Evolutionary conservation across 192 early-diverging fungal species (phyloP), one percentile per base, ranked within the genome.

Genomic region (Radiomyces spectabilis): DNA sequence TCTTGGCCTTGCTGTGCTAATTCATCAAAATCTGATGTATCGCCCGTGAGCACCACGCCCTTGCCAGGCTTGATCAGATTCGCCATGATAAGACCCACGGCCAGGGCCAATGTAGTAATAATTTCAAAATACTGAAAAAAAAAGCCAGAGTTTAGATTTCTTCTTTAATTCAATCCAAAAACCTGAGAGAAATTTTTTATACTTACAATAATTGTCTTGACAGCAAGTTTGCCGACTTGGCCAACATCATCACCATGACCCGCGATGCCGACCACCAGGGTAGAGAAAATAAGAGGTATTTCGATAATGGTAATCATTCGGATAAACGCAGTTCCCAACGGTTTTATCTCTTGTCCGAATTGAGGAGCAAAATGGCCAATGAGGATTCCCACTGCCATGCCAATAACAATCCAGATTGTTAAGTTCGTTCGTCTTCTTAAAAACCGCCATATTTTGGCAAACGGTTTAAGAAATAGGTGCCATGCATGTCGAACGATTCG

Each of bases 221-320:
- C 15, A 16, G 79, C 85, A 7, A 88, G 58, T 2, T 74, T 67
- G 31, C 83, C 85, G 31, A 88, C 64, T 41, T 66, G 53, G 16
- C 50, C 58, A 26, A 85, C 63, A 55, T 86, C 81, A 58, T 83
- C 78, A 24, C 71, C 73, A 46, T 88, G 85, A n/a, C 82, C 58
- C 15, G 83, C 82, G 58, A 87, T 87, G 40, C 81, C 86, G 41
- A 81, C 82, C 24, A 86, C 78, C 2, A 88, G 65, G 13, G 82
- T 83, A 3, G 83, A 80, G 62, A 88, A 88, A 38, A 88, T 83
- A 13, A 88, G 71, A 34, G 86, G 86, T 5, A 77, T 68, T 57
- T 75, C 75, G 38, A 81, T 45, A 27, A 47, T 62, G 13, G 64
- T 61, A 50, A 81, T 78, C 76, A 81, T 76, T 34, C 66, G 68